These are phyloP conservation scores for Vigna trinervia DNA, from an alignment of 306 rosid species.

Conservation along the genomic window DNA sequence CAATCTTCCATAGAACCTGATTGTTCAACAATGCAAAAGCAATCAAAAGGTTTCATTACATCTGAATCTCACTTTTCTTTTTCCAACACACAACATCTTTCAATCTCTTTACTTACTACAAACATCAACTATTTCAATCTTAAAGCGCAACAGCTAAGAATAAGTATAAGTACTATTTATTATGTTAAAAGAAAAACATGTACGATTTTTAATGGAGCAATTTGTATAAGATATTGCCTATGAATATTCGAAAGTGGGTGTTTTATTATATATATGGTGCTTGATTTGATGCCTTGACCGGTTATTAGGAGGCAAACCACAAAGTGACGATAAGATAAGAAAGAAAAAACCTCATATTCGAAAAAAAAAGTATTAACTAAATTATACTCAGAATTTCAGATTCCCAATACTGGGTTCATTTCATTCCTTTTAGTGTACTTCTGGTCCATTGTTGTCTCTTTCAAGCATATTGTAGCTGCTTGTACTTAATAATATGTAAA, in stretches of 20 bases:
- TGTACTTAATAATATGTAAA: background rate
- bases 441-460: background rate
- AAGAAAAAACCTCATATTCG: background rate
- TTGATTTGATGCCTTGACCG: background rate
- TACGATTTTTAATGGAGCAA: background rate
- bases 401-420: background rate
- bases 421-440: background rate
- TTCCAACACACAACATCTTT: background rate
- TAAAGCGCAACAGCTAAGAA: background rate
- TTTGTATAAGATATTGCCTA: background rate
- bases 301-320: background rate
- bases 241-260: background rate
- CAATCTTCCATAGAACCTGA: background rate
- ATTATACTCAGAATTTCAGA: background rate
- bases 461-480: background rate
- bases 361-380: no score
- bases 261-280: no score
- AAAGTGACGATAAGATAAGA: slow-evolving; percentile 1
- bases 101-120: background rate
- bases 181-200: background rate
- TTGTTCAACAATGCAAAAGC: slow-evolving; percentile 4
- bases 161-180: background rate
- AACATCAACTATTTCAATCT: background rate
- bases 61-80: background rate
- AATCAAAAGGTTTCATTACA: background rate